These are phyloP conservation scores for Colletotrichum musae DNA, from an alignment of 2,329 filamentous ascomycete genomes.

Conservation along the genomic window DNA sequence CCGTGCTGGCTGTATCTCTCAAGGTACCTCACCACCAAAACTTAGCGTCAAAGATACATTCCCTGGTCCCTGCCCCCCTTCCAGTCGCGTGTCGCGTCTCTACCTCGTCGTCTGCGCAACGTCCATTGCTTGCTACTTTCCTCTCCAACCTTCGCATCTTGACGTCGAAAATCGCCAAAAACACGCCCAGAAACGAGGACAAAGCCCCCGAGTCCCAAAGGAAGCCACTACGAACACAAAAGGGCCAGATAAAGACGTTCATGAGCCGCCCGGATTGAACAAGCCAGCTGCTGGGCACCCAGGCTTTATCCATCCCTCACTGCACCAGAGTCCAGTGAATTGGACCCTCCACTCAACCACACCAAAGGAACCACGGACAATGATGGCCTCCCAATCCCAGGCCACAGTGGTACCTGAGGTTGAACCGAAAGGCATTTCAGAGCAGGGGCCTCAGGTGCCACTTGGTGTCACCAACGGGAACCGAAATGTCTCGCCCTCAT, in stretches of 20 bases:
- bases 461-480: neutral
- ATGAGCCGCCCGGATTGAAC: too few relatives aligned
- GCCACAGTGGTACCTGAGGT: neutral
- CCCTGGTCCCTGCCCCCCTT: constrained; percentile 10
- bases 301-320: too few relatives aligned
- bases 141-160: neutral
- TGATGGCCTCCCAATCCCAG: constrained; percentile 20
- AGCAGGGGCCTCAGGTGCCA: neutral
- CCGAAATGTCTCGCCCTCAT: constrained; percentile 22
- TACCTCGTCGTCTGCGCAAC: neutral
- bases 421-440: neutral
- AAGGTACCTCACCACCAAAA: neutral
- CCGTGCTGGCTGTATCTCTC: constrained; percentile 1
- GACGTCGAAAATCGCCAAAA: neutral
- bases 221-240: neutral
- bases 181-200: neutral
- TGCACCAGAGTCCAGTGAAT: too few relatives aligned
- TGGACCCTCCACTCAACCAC: neutral
- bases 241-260: neutral
- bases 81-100: constrained; percentile 31
- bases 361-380: neutral
- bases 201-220: neutral
- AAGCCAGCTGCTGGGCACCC: too few relatives aligned
- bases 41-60: neutral
- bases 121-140: neutral